phyloP scores from a whole-genome alignment of 345 rosid genomes.

The Camelina hispida region DNA sequence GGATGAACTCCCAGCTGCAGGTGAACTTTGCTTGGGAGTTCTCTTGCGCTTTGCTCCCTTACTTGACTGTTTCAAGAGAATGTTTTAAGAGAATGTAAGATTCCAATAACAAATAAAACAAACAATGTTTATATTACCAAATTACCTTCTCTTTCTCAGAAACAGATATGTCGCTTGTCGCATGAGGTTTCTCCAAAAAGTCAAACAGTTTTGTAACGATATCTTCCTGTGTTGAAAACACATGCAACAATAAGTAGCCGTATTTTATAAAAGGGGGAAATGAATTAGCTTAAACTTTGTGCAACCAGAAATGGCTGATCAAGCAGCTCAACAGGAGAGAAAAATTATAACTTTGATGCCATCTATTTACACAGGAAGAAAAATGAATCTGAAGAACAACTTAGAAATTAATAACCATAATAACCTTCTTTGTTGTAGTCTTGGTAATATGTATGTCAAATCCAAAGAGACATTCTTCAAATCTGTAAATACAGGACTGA shows the following conservation, averaged over 20 bases:
- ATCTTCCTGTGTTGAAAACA: conserved; percentile 65
- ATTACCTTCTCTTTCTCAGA: conserved; percentile 75
- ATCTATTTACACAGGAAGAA: conserved; percentile 5
- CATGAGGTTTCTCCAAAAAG: conserved; percentile 83
- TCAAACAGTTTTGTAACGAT: conserved; percentile 59
- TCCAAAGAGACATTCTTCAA: background rate
- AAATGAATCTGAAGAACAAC: conserved; percentile 20
- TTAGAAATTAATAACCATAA: background rate
- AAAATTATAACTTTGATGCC: background rate
- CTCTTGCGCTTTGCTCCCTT: conserved; percentile 80
- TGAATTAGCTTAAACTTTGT: conserved; percentile 7
- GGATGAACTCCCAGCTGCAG: conserved; percentile 44
- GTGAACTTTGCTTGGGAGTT: conserved; percentile 53
- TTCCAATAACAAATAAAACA: background rate
- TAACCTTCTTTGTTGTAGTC: conserved; percentile 80
- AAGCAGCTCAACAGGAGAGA: background rate
- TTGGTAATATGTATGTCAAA: conserved; percentile 64
- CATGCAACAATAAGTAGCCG: conserved; percentile 13
- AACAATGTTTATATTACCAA: background rate
- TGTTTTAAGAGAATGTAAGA: conserved; percentile 1
- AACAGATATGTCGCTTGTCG: conserved; percentile 63
- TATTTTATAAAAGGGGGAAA: conserved; percentile 1
- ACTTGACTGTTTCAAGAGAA: conserved; percentile 51
- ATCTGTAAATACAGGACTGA: background rate
- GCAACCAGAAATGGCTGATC: conserved; percentile 20